Base-by-base conservation (phyloP, 352 stramenopile species). In the Phytophthora foliorum region DNA sequence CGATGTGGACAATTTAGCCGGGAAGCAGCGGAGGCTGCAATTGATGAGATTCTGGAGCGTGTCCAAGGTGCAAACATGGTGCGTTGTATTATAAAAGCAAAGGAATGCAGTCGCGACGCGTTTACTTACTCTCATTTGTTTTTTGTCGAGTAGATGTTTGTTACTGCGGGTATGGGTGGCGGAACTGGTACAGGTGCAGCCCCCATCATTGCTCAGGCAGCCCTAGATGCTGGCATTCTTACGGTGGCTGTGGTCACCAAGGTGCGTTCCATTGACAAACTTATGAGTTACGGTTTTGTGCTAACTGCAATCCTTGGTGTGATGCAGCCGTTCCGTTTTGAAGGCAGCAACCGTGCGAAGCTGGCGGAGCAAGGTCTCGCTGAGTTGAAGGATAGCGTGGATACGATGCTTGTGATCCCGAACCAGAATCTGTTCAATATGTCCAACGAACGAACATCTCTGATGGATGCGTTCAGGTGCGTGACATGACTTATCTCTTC, bases 361-460 rank as follows among this genome's bases (percentile, higher is more conserved):
- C 78, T 96, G 36, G 88, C 88, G 7, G 81, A 90, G 17, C 78
- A 93, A 64, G 88, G 88, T 1, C 84, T 96, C 19, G 67, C 77
- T 41, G 75, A 96, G 54, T 72, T 96, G 56, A 91, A 90, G 54
- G 84, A 96, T 50, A 94, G 85, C 62, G 88, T 94, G 16, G 88
- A 96, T 67, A 96, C 86, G 42, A 94, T 96, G 85, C 90, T 96
- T 45, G 83, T 93, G 31, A 96, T 96, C 54, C 88, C 88, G 41
- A 96, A 96, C 78, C 88, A 96, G 68, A 96, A 96, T 75, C 54
- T 96, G 48, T 96, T 96, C 74, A 93, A 92, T 67, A 94, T 97
- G 78, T 94, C 88, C 29, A 94, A 82, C 53, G 87, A 93, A 44
- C 80, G 84, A 49, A 97, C 91, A 21, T 95, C 86, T 34, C 80